A percentile compares a stretch with the other conserved stretches of the same genome.
Conservation (phyloP, 2,329 filamentous ascomycete genomes). For the Aspergillus ochraceus region DNA sequence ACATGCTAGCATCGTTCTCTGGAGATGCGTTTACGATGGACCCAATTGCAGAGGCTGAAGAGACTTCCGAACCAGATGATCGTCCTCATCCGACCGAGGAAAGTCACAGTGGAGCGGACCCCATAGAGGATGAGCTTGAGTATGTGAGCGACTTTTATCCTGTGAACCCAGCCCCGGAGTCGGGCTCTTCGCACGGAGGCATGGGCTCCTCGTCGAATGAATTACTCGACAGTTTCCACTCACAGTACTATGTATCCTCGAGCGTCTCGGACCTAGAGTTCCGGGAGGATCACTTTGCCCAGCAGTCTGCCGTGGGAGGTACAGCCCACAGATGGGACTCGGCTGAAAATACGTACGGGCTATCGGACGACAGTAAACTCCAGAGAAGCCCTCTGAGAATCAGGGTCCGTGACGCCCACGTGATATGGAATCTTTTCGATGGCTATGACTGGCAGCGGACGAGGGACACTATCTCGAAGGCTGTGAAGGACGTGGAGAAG, state of each 20-base stretch:
- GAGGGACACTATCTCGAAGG: conserved; percentile 79
- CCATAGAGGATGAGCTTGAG: conserved; percentile 43
- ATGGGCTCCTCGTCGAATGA: conserved; percentile 39
- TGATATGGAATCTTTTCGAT: conserved; percentile 98
- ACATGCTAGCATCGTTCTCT: conserved; percentile 87
- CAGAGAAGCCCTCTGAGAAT: conserved; percentile 72
- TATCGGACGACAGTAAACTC: conserved; percentile 61
- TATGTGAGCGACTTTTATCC: conserved; percentile 60
- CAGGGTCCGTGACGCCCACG: conserved; percentile 78
- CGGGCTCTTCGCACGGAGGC: conserved; percentile 9
- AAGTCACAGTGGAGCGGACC: conserved; percentile 38
- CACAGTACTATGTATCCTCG: conserved; percentile 55
- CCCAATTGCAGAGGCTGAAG: conserved; percentile 21
- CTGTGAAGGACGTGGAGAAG: conserved; percentile 82
- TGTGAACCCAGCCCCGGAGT: conserved; percentile 39
- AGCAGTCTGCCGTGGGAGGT: conserved; percentile 59
- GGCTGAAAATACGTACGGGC: conserved; percentile 70
- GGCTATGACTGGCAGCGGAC: conserved; percentile 96
- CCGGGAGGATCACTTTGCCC: conserved; percentile 74
- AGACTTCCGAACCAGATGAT: conserved; percentile 45
- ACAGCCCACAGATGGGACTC: conserved; percentile 81
- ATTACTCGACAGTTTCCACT: conserved; percentile 53
- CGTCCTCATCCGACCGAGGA: conserved; percentile 47
- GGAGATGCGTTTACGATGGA: conserved; percentile 71
- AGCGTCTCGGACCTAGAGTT: conserved; percentile 67